Conservation (phyloP, 2,329 filamentous ascomycete species). For the Neobulgaria alba region DNA sequence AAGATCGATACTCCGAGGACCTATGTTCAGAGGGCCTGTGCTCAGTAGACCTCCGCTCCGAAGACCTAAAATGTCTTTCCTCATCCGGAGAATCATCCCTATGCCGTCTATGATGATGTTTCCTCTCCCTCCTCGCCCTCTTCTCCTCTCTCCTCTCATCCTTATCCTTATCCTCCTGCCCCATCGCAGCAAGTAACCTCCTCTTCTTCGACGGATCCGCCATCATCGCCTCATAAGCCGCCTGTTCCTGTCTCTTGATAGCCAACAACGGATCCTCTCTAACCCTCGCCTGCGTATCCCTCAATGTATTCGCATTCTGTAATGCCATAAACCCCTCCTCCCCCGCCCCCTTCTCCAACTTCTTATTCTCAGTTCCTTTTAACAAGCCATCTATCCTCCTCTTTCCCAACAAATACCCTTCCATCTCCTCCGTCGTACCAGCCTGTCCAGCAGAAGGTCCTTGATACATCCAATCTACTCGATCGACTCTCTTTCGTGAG, state of each 20-base stretch:
- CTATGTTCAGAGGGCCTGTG: too few species aligned
- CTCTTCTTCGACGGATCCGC: slow-evolving; percentile 62
- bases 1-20: too few species aligned
- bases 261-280: slow-evolving; percentile 84
- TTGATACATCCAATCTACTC: slow-evolving; percentile 98
- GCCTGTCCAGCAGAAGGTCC: slow-evolving; percentile 69
- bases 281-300: slow-evolving; percentile 80
- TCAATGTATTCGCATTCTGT: slow-evolving; percentile 61
- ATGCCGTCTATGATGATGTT: slow-evolving; percentile 33
- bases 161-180: slow-evolving; percentile 40
- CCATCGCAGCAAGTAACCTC: slow-evolving; percentile 58
- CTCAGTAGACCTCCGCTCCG: too few species aligned
- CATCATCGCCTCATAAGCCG: slow-evolving; percentile 71
- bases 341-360: slow-evolving; percentile 65
- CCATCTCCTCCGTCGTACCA: slow-evolving; percentile 80
- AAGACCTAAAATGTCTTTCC: slow-evolving; percentile 37
- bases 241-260: slow-evolving; percentile 87
- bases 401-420: slow-evolving; percentile 89
- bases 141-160: too few species aligned
- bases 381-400: slow-evolving; percentile 81
- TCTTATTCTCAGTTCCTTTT: slow-evolving; percentile 72
- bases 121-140: slow-evolving; percentile 38
- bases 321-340: slow-evolving; percentile 52
- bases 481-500: slow-evolving; percentile 67
- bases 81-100: slow-evolving; percentile 29